Conservation (phyloP, 2,329 filamentous ascomycete genomes). For the Pseudogymnoascus pannorum region DNA sequence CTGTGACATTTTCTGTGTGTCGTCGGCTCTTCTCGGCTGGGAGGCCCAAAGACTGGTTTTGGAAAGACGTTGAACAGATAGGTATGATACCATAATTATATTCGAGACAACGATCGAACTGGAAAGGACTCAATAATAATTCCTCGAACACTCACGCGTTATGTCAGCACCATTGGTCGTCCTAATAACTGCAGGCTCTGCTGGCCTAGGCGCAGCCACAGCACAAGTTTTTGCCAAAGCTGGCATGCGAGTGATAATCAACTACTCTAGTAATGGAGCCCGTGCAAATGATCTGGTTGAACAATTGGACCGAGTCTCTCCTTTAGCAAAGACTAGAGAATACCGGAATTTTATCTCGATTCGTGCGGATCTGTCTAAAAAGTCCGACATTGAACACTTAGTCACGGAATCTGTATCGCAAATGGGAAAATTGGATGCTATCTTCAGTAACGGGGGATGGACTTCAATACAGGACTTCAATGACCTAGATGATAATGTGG, state of each 20-base stretch:
- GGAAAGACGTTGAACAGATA: background rate
- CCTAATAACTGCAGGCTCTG: conserved; percentile 45
- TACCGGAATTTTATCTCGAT: conserved; percentile 40
- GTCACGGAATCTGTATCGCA: conserved; percentile 50
- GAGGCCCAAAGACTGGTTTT: background rate
- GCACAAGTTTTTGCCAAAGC: conserved; percentile 59
- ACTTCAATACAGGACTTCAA: conserved; percentile 39
- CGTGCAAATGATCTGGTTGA: conserved; percentile 52
- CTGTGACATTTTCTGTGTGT: background rate
- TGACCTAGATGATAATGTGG: conserved; percentile 44
- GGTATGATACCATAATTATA: background rate
- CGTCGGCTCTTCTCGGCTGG: background rate
- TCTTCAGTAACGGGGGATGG: conserved; percentile 68
- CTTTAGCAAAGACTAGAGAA: conserved; percentile 35
- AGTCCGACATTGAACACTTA: conserved; percentile 50
- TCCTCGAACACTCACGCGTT: background rate
- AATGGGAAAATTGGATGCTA: conserved; percentile 66
- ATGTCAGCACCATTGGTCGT: conserved; percentile 23
- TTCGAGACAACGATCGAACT: background rate
- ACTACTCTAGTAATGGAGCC: conserved; percentile 57
- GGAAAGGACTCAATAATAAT: background rate
- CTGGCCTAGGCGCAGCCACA: conserved; percentile 65
- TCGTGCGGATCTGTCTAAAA: conserved; percentile 58
- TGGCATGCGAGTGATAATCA: conserved; percentile 64
- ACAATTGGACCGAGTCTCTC: conserved; percentile 44